These are phyloP conservation scores for Trametes pubescens DNA, from an alignment of 1,284 basidiomycete genomes.

Conservation along the genomic window DNA sequence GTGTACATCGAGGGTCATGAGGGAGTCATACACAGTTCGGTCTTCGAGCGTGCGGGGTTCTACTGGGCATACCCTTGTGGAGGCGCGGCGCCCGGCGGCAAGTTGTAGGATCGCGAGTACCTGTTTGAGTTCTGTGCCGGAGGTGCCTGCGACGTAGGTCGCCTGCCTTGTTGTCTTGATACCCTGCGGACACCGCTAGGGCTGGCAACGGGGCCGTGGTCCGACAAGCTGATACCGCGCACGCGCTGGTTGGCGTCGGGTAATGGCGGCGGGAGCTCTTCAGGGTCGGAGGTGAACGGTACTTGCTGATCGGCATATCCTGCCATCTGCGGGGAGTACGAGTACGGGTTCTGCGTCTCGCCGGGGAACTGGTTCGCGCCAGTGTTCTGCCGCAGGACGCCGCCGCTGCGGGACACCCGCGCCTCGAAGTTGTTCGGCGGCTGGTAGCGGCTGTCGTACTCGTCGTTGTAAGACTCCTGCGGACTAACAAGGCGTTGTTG, in stretches of 20 bases:
- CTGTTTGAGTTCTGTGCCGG: conserved; percentile 74
- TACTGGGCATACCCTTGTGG: conserved; percentile 53
- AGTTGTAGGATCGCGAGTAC: conserved; percentile 65
- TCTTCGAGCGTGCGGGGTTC: not conserved
- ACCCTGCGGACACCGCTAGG: conserved; percentile 80
- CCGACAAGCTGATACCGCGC: conserved; percentile 79
- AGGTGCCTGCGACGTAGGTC: conserved; percentile 66
- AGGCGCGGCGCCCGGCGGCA: conserved; percentile 80
- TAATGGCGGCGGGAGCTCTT: conserved; percentile 41
- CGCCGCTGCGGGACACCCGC: conserved; percentile 52
- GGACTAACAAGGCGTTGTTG: conserved; percentile 66
- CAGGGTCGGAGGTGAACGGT: conserved; percentile 47
- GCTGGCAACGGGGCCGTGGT: conserved; percentile 81
- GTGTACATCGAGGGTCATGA: conserved; percentile 31
- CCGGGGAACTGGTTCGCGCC: conserved; percentile 51
- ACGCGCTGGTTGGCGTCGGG: conserved; percentile 19
- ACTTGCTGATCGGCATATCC: conserved; percentile 49
- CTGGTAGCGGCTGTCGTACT: conserved; percentile 33
- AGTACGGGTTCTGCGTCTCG: conserved; percentile 64
- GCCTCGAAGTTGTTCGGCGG: conserved; percentile 47
- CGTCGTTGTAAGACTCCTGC: conserved; percentile 42
- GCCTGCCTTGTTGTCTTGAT: conserved; percentile 57
- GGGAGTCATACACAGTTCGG: conserved; percentile 24
- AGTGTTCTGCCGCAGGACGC: conserved; percentile 52
- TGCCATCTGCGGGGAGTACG: conserved; percentile 45